Conservation (phyloP, 306 rosid genomes). For the Rosa chinensis region DNA sequence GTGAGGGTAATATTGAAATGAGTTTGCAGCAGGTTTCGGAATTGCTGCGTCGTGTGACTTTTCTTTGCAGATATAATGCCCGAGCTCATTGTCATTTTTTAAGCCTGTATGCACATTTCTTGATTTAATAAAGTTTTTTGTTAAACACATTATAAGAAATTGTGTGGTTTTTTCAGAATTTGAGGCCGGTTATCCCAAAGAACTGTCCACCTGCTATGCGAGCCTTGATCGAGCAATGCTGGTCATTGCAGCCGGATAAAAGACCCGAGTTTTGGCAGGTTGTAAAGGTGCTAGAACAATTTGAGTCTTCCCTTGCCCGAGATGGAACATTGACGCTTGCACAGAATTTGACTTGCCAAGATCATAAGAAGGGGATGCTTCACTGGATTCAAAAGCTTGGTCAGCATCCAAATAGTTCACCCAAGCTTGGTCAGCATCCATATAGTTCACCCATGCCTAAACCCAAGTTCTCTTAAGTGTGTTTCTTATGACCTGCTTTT, state of each 20-base stretch:
- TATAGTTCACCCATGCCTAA: conserved; percentile 55
- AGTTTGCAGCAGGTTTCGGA: not conserved
- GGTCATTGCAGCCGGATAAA: conserved; percentile 76
- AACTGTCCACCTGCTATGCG: conserved; percentile 67
- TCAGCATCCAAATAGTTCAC: conserved; percentile 51
- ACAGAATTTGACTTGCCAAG: conserved; percentile 48
- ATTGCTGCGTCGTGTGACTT: not conserved
- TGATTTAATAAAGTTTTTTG: not conserved
- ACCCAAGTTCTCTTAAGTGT: conserved; percentile 72
- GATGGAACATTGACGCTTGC: conserved; percentile 64
- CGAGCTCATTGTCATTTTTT: not conserved
- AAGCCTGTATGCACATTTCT: not conserved
- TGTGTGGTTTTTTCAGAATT: conserved; percentile 48
- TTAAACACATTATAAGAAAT: not conserved
- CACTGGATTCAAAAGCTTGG: conserved; percentile 96
- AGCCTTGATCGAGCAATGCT: conserved; percentile 85
- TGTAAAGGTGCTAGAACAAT: conserved; percentile 82
- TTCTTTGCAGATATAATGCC: not conserved
- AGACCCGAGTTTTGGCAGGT: conserved; percentile 92
- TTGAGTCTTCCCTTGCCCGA: conserved; percentile 62
- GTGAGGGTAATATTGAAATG: not conserved
- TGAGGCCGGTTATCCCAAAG: conserved; percentile 67
- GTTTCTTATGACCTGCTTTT: conserved; percentile 44
- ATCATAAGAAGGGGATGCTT: conserved; percentile 81
- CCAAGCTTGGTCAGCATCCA: conserved; percentile 75